A percentile compares a stretch with the other conserved stretches of the same genome.
phyloP scores from a whole-genome alignment of 1,139 yeast genomes.

The Zygoascus sp. region DNA sequence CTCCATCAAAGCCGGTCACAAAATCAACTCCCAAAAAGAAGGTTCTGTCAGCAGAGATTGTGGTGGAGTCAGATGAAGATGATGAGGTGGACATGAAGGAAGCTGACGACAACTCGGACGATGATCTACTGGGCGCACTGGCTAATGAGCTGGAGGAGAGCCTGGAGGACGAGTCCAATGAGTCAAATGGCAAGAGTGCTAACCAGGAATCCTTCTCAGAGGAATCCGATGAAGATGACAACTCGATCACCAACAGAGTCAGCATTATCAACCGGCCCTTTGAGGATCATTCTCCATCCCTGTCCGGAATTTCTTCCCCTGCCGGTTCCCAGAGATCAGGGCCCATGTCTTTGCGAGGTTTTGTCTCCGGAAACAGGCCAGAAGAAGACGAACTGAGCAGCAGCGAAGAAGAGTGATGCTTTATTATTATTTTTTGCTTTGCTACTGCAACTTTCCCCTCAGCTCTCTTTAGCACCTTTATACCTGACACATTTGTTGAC shows the following conservation, averaged over 20 bases:
- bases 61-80: slow-evolving; percentile 20
- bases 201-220: slow-evolving; percentile 12
- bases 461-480: background rate
- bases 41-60: background rate
- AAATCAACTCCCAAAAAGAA: slow-evolving; percentile 13
- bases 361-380: slow-evolving; percentile 18
- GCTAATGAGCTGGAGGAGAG: slow-evolving; percentile 29
- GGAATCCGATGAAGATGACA: slow-evolving; percentile 4
- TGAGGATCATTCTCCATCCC: slow-evolving; percentile 1
- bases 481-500: too few relatives aligned
- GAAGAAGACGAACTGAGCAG: slow-evolving; percentile 29
- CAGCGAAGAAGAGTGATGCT: slow-evolving; percentile 27
- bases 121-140: slow-evolving; percentile 30
- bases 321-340: slow-evolving; percentile 17
- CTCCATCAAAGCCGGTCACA: slow-evolving; percentile 11
- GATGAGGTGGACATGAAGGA: slow-evolving; percentile 27
- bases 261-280: slow-evolving; percentile 1
- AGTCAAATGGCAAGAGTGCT: slow-evolving; percentile 6
- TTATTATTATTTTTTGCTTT: background rate
- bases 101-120: slow-evolving; percentile 31
- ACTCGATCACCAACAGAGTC: slow-evolving; percentile 2
- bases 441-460: background rate
- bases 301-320: slow-evolving; percentile 14
- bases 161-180: slow-evolving; percentile 24
- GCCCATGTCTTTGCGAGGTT: slow-evolving; percentile 26